Percentiles rank a stretch among this genome's conserved stretches.
Conservation (phyloP, 176 grass and related monocot genomes). For the Hordeum vulgare region MorexV3_pseudomolecules_assembly NC_058519.1:116223041-116223540, state of each 20-base stretch:
- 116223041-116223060: slow-evolving; percentile 77
- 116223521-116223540: slow-evolving; percentile 43
- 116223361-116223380: slow-evolving; percentile 83
- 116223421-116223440: slow-evolving; percentile 31
- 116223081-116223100: slow-evolving; percentile 98
- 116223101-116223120: slow-evolving; percentile 93
- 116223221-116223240: slow-evolving; percentile 58
- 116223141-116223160: slow-evolving; percentile 99
- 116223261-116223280: slow-evolving; percentile 84
- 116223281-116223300: slow-evolving; percentile 78
- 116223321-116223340: slow-evolving; percentile 82
- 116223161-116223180: slow-evolving; percentile 15
- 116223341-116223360: slow-evolving; percentile 92
- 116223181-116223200: neutral
- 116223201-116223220: slow-evolving; percentile 19
- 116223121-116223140: slow-evolving; percentile 99
- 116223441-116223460: slow-evolving; percentile 34
- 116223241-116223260: slow-evolving; percentile 97
- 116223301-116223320: slow-evolving; percentile 86
- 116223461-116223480: slow-evolving; percentile 29
- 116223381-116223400: slow-evolving; percentile 59
- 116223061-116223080: slow-evolving; percentile 87
- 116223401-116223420: slow-evolving; percentile 31
- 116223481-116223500: slow-evolving; percentile 47
- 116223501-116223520: slow-evolving; percentile 54